Base-by-base conservation (phyloP, 108 stramenopile species). In the Fragilaria radians region DNA sequence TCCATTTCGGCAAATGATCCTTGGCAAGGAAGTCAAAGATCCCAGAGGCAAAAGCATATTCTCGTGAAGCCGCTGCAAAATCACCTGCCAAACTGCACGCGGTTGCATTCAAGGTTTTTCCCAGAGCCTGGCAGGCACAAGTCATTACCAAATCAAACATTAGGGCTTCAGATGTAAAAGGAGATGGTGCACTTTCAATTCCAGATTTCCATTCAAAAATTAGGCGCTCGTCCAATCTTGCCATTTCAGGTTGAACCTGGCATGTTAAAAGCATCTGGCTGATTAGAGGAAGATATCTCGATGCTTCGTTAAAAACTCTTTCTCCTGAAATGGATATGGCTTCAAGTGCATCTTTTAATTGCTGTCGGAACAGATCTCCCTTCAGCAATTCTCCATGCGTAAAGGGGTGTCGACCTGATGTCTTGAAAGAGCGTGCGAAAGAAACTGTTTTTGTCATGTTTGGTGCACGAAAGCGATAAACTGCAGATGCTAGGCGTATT, bases 101-200 rank as follows among this genome's bases (percentile, higher is more conserved):
- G 32, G 86, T 88, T 18, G 82, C 94, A n/a, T 73, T 54, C 36
- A 80, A 76, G 5, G 85, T 83, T 46, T 81, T 79, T 11, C 81
- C 85, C 46, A 92, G 56, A 3, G 82, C 88, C 32, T 81, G 76
- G 18, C 76, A 73, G 21, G 75, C 70, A 24, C 91, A 72, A 46
- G 80, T 73, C 68, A 95, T 83, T 7, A 73, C 76, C 23, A 95
- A 47, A 61, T 95, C 93, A 59, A 79, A 91, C 94, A 95, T 91
- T 42, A 95, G 73, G 0, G 94, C 94, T 61, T 95, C 89, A 18
- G 84, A 81, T 27, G 73, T 74, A 64, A 81, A 89, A 28, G 59
- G 71, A 19, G 61, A 48, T 9, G 59, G 42, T 25, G 61, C 29
- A 48, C 76, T 70, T 75, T 93, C 92, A 22, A 93, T 66, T 32